These are phyloP conservation scores for Mycena sp. DNA, from an alignment of 1,284 basidiomycete species.

Conservation along the genomic window DNA sequence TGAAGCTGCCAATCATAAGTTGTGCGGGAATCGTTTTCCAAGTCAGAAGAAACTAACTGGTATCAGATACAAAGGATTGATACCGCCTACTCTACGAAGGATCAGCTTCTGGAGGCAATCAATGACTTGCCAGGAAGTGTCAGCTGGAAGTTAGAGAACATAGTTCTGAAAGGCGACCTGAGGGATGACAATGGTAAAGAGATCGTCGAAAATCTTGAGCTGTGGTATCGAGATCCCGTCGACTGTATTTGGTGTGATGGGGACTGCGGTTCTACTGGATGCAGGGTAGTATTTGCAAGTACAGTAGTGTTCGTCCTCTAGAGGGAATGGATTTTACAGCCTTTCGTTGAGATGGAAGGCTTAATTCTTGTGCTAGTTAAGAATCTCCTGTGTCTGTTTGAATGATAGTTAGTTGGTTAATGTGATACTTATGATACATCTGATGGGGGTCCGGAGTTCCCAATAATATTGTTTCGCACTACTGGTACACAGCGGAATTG, in stretches of 20 bases:
- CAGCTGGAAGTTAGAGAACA: neutral
- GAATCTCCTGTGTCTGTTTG: too few relatives aligned
- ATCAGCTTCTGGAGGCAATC: neutral
- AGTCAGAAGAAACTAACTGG: neutral
- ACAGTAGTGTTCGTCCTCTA: too few relatives aligned
- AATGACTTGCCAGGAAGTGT: neutral
- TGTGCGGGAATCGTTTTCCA: neutral
- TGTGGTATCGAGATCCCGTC: slow-evolving; percentile 44
- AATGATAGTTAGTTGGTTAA: too few relatives aligned
- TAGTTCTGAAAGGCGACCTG: slow-evolving; percentile 27
- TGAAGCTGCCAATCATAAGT: slow-evolving; percentile 3
- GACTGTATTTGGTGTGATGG: slow-evolving; percentile 41
- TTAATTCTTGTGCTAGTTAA: too few relatives aligned
- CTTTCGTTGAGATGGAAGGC: too few relatives aligned
- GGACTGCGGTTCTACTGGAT: too few relatives aligned
- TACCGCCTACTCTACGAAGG: neutral
- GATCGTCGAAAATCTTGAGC: slow-evolving; percentile 32
- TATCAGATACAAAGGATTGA: neutral
- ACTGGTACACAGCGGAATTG: too few relatives aligned
- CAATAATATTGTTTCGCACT: too few relatives aligned
- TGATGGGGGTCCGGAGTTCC: too few relatives aligned
- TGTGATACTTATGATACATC: too few relatives aligned
- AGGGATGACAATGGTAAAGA: slow-evolving; percentile 21
- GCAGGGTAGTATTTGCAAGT: too few relatives aligned
- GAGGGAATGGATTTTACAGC: too few relatives aligned